Evolutionary conservation across 2,329 filamentous ascomycete species (phyloP).

Genomic region (Cercospora berteroae): DNA sequence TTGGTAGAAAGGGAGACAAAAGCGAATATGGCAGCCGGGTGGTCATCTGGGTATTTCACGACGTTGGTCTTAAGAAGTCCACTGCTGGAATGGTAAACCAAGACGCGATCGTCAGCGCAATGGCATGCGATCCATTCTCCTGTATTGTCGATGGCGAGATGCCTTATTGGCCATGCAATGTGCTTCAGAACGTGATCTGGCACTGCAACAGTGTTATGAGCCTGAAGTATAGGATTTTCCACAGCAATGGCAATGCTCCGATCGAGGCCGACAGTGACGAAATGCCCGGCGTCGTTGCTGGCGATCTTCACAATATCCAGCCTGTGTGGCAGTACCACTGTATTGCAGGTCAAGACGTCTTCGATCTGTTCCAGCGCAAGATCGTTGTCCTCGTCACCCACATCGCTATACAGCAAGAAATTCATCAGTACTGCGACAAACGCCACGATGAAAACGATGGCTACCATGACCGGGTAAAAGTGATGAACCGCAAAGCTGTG

Average conservation of each 20-base stretch:
- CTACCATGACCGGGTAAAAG: slow-evolving; percentile 64
- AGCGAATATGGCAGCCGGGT: slow-evolving; percentile 62
- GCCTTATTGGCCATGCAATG: slow-evolving; percentile 43
- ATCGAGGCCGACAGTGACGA: slow-evolving; percentile 70
- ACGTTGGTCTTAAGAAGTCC: slow-evolving; percentile 57
- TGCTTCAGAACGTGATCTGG: slow-evolving; percentile 23
- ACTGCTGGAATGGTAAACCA: slow-evolving; percentile 62
- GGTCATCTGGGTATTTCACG: slow-evolving; percentile 56
- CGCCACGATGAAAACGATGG: slow-evolving; percentile 61
- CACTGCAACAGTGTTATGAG: slow-evolving; percentile 23
- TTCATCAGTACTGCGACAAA: slow-evolving; percentile 70
- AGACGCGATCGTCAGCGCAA: slow-evolving; percentile 56
- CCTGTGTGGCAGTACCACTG: slow-evolving; percentile 61
- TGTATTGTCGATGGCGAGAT: slow-evolving; percentile 62
- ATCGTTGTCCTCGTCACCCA: slow-evolving; percentile 43
- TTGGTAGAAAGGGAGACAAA: slow-evolving; percentile 51
- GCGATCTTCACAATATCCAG: slow-evolving; percentile 68
- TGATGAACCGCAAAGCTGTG: slow-evolving; percentile 58
- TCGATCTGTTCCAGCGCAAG: slow-evolving; percentile 50
- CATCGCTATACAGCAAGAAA: slow-evolving; percentile 68
- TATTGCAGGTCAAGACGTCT: slow-evolving; percentile 59
- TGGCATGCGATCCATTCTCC: slow-evolving; percentile 67
- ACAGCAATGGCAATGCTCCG: slow-evolving; percentile 53
- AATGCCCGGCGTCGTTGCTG: slow-evolving; percentile 61
- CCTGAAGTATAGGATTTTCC: slow-evolving; percentile 24